These are phyloP conservation scores for Platanus orientalis DNA, from an alignment of 164 flowering plant species.

Conservation along the genomic window DNA sequence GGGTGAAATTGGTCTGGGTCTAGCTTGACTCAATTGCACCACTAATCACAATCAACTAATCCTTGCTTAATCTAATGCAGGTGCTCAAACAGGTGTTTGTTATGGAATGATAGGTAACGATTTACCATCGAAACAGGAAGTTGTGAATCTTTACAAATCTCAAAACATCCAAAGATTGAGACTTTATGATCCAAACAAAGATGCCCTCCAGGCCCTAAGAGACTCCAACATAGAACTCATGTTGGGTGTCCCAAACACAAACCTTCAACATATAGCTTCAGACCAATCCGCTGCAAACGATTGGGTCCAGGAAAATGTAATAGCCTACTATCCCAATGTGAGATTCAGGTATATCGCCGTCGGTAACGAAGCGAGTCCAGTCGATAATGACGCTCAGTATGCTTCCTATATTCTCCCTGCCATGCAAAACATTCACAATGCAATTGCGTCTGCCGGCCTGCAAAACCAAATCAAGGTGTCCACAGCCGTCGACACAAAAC, in stretches of 20 bases:
- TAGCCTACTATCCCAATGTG: conserved; percentile 22
- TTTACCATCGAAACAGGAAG: conserved; percentile 29
- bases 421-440: conserved; percentile 25
- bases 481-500: conserved; percentile 16
- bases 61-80: conserved; percentile 4
- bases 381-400: background rate
- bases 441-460: conserved; percentile 25
- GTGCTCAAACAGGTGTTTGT: conserved; percentile 37
- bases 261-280: conserved; percentile 31
- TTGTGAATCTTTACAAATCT: conserved; percentile 24
- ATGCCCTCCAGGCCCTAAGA: conserved; percentile 34
- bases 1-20: too few relatives aligned
- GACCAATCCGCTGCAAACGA: conserved; percentile 25
- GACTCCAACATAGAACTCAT: conserved; percentile 39
- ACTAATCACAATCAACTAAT: too few relatives aligned
- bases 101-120: conserved; percentile 46
- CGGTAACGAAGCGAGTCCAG: conserved; percentile 43
- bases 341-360: conserved; percentile 40
- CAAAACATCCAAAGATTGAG: conserved; percentile 30
- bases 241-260: conserved; percentile 35
- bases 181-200: conserved; percentile 33
- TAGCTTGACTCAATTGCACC: too few relatives aligned
- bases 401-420: conserved; percentile 35
- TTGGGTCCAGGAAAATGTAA: conserved; percentile 40
- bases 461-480: conserved; percentile 28